Evolutionary conservation across 2,329 filamentous ascomycete genomes (phyloP).

Genomic region (Herpotrichia juniperi): DNA sequence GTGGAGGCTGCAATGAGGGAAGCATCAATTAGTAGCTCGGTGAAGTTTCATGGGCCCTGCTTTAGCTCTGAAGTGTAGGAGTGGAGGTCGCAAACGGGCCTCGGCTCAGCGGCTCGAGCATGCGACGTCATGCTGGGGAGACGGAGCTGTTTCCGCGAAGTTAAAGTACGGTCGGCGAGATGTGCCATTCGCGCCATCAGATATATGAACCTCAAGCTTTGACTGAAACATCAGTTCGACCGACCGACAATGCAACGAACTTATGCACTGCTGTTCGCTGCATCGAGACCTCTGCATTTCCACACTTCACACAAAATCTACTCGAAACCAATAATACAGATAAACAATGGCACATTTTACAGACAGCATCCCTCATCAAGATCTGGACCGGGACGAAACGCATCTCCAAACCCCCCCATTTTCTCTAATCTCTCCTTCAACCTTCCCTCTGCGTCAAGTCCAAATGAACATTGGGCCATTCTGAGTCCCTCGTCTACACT

Average conservation of each 20-base stretch:
- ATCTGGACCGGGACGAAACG: slow-evolving; percentile 46
- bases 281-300: slow-evolving; percentile 29
- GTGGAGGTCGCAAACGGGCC: slow-evolving; percentile 15
- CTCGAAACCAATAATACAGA: slow-evolving; percentile 36
- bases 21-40: slow-evolving; percentile 39
- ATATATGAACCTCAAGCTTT: background rate
- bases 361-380: slow-evolving; percentile 66
- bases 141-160: slow-evolving; percentile 25
- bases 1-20: slow-evolving; percentile 45
- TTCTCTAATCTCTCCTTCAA: slow-evolving; percentile 75
- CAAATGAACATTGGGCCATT: slow-evolving; percentile 76
- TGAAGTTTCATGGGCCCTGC: slow-evolving; percentile 14
- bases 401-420: slow-evolving; percentile 69
- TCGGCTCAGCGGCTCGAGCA: slow-evolving; percentile 21
- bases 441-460: slow-evolving; percentile 63
- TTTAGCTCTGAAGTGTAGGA: no score
- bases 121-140: slow-evolving; percentile 33
- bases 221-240: background rate
- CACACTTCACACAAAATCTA: slow-evolving; percentile 21
- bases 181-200: slow-evolving; percentile 12
- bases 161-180: slow-evolving; percentile 19
- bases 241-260: slow-evolving; percentile 40
- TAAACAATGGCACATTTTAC: slow-evolving; percentile 78
- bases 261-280: slow-evolving; percentile 31
- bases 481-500: slow-evolving; percentile 79